Evolutionary conservation across 306 rosid species (phyloP), one percentile per base, ranked within the genome.

Genomic region (Vigna unguiculata): DNA sequence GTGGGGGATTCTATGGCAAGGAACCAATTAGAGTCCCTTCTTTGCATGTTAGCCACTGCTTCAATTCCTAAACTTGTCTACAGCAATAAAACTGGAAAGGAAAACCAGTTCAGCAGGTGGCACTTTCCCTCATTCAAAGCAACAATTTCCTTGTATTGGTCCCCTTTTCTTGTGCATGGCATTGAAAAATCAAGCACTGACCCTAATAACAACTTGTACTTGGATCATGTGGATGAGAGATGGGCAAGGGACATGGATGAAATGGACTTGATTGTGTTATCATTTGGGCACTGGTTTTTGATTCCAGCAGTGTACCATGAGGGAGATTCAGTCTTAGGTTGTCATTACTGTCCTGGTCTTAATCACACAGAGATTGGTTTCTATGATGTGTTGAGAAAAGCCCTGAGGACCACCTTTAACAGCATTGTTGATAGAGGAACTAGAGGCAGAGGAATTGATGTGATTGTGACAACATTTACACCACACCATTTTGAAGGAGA

Each of bases 1-100:
- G 90, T 93, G 1, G 98, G 98, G 4, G 98, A 94, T 54, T 94
- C 98, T 75, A 70, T 94, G 85, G 97, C 98, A 2, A 94, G 98
- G 75, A 94, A 94, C 85, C 98, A 94, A 80, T 48, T 91, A 57
- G 98, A 94, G 78, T 94, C 98, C 7, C 93, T 94, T 64, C 88
- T 94, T 12, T 94, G 98, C 75, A 82, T 91, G 90, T 4, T 94
- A 16, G 52, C 94, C 81, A 77, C 91, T 22, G 52, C 79, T 22
- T 90, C 93, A 20, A 47, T 74, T 17, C 98, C 97, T 2, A 64
- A 78, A 19, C 93, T 89, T 58, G 81, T 90, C 47, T 89, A 86
- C 75, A 48, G 32, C 36, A 86, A 86, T 66, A 51, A 40, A 54
- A 47, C 75, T 3, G 86, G 88, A 2, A 83, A 86, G 34, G 94